Conservation (phyloP, 2,329 filamentous ascomycete genomes). For the Calonectria pteridis region DNA sequence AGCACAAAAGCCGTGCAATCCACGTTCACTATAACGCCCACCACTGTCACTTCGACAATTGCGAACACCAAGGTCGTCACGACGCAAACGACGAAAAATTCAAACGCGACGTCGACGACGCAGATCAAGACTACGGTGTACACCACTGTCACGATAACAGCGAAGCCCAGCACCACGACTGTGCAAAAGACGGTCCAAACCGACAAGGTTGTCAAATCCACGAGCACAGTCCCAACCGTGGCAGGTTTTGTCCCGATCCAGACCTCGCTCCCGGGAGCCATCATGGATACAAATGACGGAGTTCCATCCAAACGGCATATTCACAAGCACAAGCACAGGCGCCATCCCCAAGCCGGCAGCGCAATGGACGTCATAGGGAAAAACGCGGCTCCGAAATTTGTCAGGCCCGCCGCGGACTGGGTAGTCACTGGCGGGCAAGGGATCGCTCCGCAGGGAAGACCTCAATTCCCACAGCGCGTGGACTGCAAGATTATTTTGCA, state of each 20-base stretch:
- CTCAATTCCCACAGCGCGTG: neutral
- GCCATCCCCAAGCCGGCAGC: neutral
- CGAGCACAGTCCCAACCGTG: neutral
- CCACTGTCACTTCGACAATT: neutral
- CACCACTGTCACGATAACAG: neutral
- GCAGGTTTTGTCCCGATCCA: neutral
- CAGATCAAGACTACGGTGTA: neutral
- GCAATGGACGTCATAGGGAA: neutral
- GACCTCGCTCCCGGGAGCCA: neutral
- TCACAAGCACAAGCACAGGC: neutral
- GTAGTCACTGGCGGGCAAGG: neutral
- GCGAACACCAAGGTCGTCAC: neutral
- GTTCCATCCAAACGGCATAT: neutral
- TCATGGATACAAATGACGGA: neutral
- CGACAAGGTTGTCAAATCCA: neutral
- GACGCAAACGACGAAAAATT: neutral
- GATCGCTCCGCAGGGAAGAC: neutral
- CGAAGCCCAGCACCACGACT: neutral
- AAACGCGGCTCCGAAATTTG: neutral
- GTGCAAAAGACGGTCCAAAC: neutral
- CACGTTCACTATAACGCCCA: neutral
- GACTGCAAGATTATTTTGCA: neutral
- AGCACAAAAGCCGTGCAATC: neutral
- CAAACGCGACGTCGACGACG: neutral
- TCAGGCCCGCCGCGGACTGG: neutral